Evolutionary conservation across 495 filamentous ascomycete species (phyloP).

Genomic region (Glutinoglossum americanum): DNA sequence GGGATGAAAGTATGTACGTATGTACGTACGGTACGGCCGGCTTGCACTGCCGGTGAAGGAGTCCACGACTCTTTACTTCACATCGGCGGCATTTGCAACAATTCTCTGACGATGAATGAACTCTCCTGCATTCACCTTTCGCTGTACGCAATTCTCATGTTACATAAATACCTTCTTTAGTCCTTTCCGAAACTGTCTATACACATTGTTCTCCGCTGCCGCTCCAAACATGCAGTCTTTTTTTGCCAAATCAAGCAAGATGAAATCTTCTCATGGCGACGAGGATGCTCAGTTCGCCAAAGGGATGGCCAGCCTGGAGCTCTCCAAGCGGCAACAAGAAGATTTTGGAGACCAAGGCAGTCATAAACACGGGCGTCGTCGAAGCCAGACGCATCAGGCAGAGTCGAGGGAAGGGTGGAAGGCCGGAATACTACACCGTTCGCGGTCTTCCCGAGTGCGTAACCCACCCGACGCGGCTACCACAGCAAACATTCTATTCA

Average conservation of each 20-base stretch:
- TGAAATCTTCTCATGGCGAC: background rate
- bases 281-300: background rate
- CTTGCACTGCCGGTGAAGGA: background rate
- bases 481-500: background rate
- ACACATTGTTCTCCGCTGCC: background rate
- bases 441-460: background rate
- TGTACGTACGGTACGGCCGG: background rate
- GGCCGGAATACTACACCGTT: background rate
- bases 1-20: no score
- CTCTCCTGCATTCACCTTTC: background rate
- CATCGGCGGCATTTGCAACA: background rate
- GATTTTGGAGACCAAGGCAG: background rate
- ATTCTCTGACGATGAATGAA: background rate
- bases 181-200: background rate
- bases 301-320: background rate
- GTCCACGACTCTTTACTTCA: background rate
- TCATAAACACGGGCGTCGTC: background rate
- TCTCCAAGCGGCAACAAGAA: background rate
- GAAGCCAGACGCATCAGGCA: background rate
- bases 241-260: background rate
- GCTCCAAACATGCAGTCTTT: background rate
- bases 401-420: background rate
- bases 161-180: background rate
- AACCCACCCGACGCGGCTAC: background rate
- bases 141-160: background rate